Evolutionary conservation across 805 yeast genomes (phyloP).

Genomic region (Teunomyces panamensis): DNA sequence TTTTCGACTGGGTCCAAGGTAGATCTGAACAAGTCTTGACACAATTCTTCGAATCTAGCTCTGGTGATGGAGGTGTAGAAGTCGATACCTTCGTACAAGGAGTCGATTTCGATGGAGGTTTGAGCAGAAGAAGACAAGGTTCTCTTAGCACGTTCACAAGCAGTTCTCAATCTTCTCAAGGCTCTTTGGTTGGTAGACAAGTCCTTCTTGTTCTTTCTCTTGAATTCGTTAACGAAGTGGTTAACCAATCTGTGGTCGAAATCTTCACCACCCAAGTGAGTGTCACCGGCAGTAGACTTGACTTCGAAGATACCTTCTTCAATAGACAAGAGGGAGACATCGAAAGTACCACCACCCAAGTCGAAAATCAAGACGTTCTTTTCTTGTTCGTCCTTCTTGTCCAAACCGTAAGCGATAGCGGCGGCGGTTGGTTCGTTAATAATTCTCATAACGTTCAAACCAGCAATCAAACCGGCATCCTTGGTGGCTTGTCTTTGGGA

Average conservation of each 20-base stretch:
- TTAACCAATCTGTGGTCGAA: slow-evolving; percentile 94
- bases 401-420: slow-evolving; percentile 41
- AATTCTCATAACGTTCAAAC: slow-evolving; percentile 33
- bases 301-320: slow-evolving; percentile 51
- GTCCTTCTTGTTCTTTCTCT: slow-evolving; percentile 97
- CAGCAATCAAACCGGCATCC: slow-evolving; percentile 35
- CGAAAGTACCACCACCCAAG: slow-evolving; percentile 47
- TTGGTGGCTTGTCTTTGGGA: slow-evolving; percentile 34
- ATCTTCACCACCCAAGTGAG: slow-evolving; percentile 94
- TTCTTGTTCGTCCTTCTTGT: slow-evolving; percentile 57
- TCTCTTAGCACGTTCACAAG: slow-evolving; percentile 99
- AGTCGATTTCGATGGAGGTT: slow-evolving; percentile 93
- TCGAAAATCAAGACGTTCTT: slow-evolving; percentile 53
- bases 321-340: slow-evolving; percentile 44
- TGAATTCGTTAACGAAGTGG: slow-evolving; percentile 92
- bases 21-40: slow-evolving; percentile 91
- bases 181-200: slow-evolving; percentile 93
- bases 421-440: slow-evolving; percentile 35
- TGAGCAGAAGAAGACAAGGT: slow-evolving; percentile 94
- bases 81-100: slow-evolving; percentile 91
- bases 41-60: slow-evolving; percentile 96
- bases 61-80: slow-evolving; percentile 95
- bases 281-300: slow-evolving; percentile 49
- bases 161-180: slow-evolving; percentile 96
- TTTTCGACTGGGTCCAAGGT: slow-evolving; percentile 94